phyloP scores from a whole-genome alignment of 2,329 filamentous ascomycete genomes.

The Madurella fahalii region DNA sequence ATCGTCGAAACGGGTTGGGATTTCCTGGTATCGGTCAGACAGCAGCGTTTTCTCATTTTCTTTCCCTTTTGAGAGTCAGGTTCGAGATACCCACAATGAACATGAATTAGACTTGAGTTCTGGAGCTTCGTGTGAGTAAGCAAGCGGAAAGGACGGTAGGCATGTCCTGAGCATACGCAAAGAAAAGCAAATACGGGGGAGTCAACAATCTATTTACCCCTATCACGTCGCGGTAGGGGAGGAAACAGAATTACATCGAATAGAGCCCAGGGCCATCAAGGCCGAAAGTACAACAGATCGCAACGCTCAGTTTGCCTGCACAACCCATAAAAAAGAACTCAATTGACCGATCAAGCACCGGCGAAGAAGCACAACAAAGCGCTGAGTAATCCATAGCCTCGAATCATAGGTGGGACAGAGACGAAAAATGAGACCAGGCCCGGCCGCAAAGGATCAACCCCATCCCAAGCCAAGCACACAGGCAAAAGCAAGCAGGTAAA shows the following conservation, averaged over 20 bases:
- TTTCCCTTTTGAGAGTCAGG: neutral
- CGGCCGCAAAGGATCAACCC: neutral
- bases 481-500: neutral
- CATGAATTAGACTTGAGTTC: neutral
- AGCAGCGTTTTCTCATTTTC: neutral
- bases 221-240: too few species aligned
- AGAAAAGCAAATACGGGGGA: too few species aligned
- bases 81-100: constrained; percentile 2
- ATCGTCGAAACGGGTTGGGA: too few species aligned
- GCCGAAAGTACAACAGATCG: too few species aligned
- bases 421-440: neutral
- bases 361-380: neutral
- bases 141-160: neutral
- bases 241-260: too few species aligned
- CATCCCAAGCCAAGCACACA: too few species aligned
- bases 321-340: too few species aligned
- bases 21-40: neutral
- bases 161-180: neutral
- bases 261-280: too few species aligned
- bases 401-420: neutral
- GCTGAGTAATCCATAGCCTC: neutral
- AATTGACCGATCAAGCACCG: neutral
- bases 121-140: neutral
- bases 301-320: too few species aligned
- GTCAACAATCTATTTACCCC: too few species aligned